Evolutionary conservation across 495 filamentous ascomycete species (phyloP).

Genomic region (Chaetomium fimeti): DNA sequence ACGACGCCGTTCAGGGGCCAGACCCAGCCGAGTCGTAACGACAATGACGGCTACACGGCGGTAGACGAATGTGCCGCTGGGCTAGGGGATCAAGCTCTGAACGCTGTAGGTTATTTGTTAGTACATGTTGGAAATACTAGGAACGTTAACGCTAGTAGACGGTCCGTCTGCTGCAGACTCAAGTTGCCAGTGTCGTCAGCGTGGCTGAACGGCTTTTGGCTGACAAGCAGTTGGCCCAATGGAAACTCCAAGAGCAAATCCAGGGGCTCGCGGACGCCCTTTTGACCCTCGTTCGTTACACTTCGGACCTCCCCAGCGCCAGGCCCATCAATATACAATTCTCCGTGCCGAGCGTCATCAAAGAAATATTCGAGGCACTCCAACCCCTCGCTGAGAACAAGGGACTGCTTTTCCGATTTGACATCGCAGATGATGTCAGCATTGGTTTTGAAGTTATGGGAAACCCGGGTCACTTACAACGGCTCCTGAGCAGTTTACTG

Average conservation of each 20-base stretch:
- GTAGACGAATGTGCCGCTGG: conserved; percentile 60
- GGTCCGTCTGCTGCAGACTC: conserved; percentile 85
- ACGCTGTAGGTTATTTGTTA: conserved; percentile 43
- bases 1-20: conserved; percentile 60
- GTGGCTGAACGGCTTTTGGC: conserved; percentile 69
- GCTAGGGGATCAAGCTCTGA: conserved; percentile 68
- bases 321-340: conserved; percentile 83
- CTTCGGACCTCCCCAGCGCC: conserved; percentile 84
- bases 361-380: conserved; percentile 67
- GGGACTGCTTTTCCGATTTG: conserved; percentile 54
- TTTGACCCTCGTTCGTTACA: conserved; percentile 62
- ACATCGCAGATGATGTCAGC: conserved; percentile 45
- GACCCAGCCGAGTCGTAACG: conserved; percentile 42
- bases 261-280: too few species aligned
- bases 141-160: conserved; percentile 48
- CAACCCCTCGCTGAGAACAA: conserved; percentile 58
- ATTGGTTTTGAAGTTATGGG: conserved; percentile 59
- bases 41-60: conserved; percentile 57
- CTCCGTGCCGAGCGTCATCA: conserved; percentile 67
- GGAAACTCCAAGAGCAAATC: conserved; percentile 41
- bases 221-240: conserved; percentile 64
- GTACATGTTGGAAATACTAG: neutral
- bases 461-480: conserved; percentile 74
- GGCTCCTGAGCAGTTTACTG: conserved; percentile 83
- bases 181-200: conserved; percentile 65